A percentile compares a stretch with the other conserved stretches of the same genome.
phyloP scores from a whole-genome alignment of 2,329 filamentous ascomycete genomes.

The Colletotrichum siamense region DNA sequence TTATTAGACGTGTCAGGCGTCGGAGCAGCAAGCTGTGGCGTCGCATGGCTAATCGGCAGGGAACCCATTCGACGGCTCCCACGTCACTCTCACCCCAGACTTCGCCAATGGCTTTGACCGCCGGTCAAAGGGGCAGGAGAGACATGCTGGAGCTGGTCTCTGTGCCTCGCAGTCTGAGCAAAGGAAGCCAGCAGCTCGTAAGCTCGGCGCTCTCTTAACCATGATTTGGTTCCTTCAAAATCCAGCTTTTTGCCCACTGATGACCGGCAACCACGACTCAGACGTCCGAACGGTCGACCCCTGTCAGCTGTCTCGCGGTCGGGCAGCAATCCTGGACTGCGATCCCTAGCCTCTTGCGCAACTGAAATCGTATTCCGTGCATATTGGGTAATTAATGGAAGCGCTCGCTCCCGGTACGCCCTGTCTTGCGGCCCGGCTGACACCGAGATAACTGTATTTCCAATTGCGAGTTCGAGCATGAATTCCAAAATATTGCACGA shows the following conservation, averaged over 20 bases:
- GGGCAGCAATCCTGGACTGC: constrained; percentile 14
- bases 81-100: constrained; percentile 4
- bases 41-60: not conserved
- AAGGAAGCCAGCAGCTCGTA: not conserved
- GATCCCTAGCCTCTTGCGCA: constrained; percentile 4
- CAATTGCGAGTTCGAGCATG: not conserved
- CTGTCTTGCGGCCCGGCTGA: not conserved
- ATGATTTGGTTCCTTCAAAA: not conserved
- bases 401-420: constrained; percentile 1
- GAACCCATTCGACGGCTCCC: constrained; percentile 1
- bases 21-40: not conserved
- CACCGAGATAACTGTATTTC: not conserved
- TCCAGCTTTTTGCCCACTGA: not conserved
- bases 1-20: not conserved
- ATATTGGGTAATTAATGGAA: not conserved
- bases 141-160: not conserved
- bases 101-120: not conserved
- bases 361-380: not conserved
- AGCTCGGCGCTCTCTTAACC: not conserved
- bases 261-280: constrained; percentile 7
- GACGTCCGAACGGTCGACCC: constrained; percentile 9
- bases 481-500: not conserved
- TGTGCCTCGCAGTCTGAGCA: not conserved
- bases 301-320: constrained; percentile 14
- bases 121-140: not conserved